Evolutionary conservation across 306 rosid species (phyloP), one percentile per base, ranked within the genome.

Genomic region (Fragaria vesca): DNA sequence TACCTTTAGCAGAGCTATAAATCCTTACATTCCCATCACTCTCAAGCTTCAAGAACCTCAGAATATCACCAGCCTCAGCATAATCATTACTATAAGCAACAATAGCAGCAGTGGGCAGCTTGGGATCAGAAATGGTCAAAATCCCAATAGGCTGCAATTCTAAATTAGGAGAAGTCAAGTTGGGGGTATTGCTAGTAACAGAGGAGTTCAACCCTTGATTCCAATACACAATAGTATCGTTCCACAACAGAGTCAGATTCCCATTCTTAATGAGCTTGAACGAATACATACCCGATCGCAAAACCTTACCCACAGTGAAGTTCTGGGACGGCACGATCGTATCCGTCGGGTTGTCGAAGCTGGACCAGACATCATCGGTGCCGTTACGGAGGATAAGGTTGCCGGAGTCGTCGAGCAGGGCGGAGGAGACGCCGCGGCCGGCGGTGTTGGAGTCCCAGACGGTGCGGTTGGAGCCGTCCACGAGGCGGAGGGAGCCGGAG

Each of bases 1-100:
- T 84, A 72, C 84, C 89, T 65, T 45, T 71, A 73, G 36, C 73
- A 68, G 87, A 72, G 24, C 91, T 83, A 78, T 83, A 90, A 75
- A 93, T 90, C 73, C 87, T 88, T 77, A 93, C 76, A 81, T 87
- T 90, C 57, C 97, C 97, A 86, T 93, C 97, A 52, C 57, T 76
- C 38, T 82, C 89, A 38, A 93, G 72, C 78, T 81, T 90, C 86
- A 93, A 72, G 38, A 85, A 83, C 82, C 96, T 83, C 60, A 88
- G 45, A 32, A 81, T 68, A 71, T 83, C 85, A 60, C 72, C 42
- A 0, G 72, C 83, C 69, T 88, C 87, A 10, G 80, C 90, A 75
- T 89, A 88, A 51, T 91, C 96, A 40, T 79, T 91, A 48, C 96
- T 93, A 51, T 86, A 89, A 69, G 93, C 93, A 6, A 89, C 74